Evolutionary conservation across 1,139 yeast genomes (phyloP), one percentile per base, ranked within the genome.

Genomic region (Ogataea hybrid): DNA sequence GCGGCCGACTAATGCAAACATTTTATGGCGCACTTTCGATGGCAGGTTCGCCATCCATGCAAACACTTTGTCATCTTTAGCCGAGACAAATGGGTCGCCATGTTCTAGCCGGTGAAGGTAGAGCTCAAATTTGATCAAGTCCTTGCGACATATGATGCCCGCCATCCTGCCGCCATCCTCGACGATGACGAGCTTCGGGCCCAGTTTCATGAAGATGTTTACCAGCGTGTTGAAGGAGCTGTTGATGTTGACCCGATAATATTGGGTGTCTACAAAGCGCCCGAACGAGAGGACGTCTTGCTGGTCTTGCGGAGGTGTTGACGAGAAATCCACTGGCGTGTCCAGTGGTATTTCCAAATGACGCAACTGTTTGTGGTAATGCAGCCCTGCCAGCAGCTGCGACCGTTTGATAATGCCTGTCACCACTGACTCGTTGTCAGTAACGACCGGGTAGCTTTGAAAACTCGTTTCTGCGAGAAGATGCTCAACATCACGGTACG

Each of bases 151-250:
- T 10, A 85, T 65, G 11, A 81, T 56, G 0, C 94, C 94, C 3
- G 69, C 72, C 17, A 84, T 61, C 3, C 48, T 41, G 1, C 83
- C 85, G 10, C 59, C 54, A 30, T 74, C 69, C 42, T 81, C 84
- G 0, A 89, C 82, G 36, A 85, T 68, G 1, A 92, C 73, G 29
- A 81, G 74, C 29, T 88, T 69, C 4, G 97, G 96, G 0, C 97
- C 97, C 29, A 89, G 61, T 51, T 84, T 82, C 45, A 79, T 75
- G 61, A 92, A 92, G 15, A 87, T 67, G 35, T 84, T 85, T 46
- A 82, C 67, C 2, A 83, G 75, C 30, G 76, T 73, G 49, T 84
- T 86, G 28, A 89, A 65, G 0, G 85, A 73, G 0, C 82, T 70
- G 25, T 66, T 61, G 1, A 77, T 63, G 39, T 73, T 69, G 0